Percentiles rank a stretch among this genome's conserved stretches.
phyloP scores from a whole-genome alignment of 2,329 filamentous ascomycete species.

The Ophiostoma perfectum region DNA sequence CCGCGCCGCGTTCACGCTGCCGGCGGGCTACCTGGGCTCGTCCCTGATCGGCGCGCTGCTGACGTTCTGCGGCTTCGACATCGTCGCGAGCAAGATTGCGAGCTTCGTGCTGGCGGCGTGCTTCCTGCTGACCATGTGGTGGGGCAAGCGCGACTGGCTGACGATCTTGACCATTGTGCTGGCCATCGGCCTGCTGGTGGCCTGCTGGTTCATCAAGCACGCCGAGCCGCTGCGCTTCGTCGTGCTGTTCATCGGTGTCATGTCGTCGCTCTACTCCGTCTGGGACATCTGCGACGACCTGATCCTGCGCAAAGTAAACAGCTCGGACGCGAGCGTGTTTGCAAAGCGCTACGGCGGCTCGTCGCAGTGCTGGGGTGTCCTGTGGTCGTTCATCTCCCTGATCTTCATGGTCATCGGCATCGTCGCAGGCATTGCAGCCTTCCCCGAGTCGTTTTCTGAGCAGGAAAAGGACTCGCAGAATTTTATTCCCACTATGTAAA shows the following conservation, averaged over 20 bases:
- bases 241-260: constrained; percentile 69
- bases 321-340: constrained; percentile 73
- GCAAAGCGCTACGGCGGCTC: constrained; percentile 72
- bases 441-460: constrained; percentile 62
- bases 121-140: constrained; percentile 76
- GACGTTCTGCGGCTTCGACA: constrained; percentile 76
- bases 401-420: constrained; percentile 68
- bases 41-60: constrained; percentile 71
- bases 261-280: constrained; percentile 73
- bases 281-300: constrained; percentile 85
- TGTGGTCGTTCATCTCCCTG: constrained; percentile 70
- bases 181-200: constrained; percentile 65
- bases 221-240: constrained; percentile 68
- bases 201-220: constrained; percentile 74
- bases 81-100: constrained; percentile 73
- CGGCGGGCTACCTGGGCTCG: constrained; percentile 72
- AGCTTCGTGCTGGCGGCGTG: constrained; percentile 67
- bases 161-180: constrained; percentile 65
- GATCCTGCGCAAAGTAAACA: constrained; percentile 74
- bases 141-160: constrained; percentile 72
- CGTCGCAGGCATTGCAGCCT: constrained; percentile 69
- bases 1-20: constrained; percentile 63
- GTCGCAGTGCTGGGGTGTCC: constrained; percentile 73
- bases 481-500: constrained; percentile 49
- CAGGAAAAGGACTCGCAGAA: constrained; percentile 63